phyloP scores from a whole-genome alignment of 169 alveolate genomes.

The Plasmodium ovale region DNA sequence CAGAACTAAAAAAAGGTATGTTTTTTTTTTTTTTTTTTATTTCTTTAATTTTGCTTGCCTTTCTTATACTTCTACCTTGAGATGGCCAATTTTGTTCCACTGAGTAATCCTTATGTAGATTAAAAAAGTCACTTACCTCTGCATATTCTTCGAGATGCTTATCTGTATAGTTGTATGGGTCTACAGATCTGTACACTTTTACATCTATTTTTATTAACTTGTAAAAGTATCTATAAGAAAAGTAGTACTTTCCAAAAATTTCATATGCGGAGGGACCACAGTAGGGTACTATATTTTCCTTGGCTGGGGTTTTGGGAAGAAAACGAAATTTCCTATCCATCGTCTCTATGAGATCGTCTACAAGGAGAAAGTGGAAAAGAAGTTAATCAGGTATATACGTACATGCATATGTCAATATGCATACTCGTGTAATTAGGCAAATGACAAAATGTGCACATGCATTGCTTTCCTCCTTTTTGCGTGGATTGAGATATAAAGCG shows the following conservation, averaged over 20 bases:
- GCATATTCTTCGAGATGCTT: not conserved
- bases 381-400: not conserved
- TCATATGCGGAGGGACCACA: slow-evolving; percentile 45
- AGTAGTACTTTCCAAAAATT: slow-evolving; percentile 53
- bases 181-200: slow-evolving; percentile 10
- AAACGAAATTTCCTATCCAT: slow-evolving; percentile 18
- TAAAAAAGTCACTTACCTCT: not conserved
- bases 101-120: slow-evolving; percentile 1
- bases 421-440: not conserved
- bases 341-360: slow-evolving; percentile 48
- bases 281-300: slow-evolving; percentile 29
- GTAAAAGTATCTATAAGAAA: slow-evolving; percentile 22
- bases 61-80: slow-evolving; percentile 7
- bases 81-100: not conserved
- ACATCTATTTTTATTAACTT: slow-evolving; percentile 24
- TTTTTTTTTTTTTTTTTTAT: not conserved
- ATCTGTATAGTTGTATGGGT: not conserved
- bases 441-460: not conserved
- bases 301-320: slow-evolving; percentile 37
- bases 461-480: too few species aligned
- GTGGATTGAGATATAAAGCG: too few species aligned
- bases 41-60: slow-evolving; percentile 14
- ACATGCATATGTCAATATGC: not conserved
- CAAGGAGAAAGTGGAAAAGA: not conserved
- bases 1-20: not conserved